phyloP scores from a whole-genome alignment of 495 filamentous ascomycete genomes.

The Lophium mytilinum region DNA sequence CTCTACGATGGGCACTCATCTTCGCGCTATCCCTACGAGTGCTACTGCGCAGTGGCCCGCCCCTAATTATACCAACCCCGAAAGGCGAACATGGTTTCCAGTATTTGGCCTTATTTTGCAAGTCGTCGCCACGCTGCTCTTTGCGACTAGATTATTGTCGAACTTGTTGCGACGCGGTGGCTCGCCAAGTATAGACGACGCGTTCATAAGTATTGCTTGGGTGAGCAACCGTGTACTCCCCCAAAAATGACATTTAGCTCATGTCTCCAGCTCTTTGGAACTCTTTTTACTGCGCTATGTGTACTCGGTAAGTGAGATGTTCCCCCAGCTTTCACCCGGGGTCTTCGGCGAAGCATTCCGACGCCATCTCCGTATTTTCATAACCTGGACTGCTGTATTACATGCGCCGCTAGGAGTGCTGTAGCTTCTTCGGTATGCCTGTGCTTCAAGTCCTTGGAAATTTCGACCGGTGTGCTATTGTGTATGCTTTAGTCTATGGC shows the following conservation, averaged over 20 bases:
- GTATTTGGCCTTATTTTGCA: conserved; percentile 4
- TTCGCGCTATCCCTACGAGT: conserved; percentile 4
- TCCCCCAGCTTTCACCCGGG: no score
- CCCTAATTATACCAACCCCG: not conserved
- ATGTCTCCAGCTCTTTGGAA: not conserved
- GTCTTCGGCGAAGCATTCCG: no score
- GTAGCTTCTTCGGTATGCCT: no score
- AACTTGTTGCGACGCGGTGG: not conserved
- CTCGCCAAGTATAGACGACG: conserved; percentile 10
- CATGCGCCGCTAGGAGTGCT: no score
- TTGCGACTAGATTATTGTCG: conserved; percentile 3
- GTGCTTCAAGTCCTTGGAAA: no score
- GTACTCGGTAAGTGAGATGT: not conserved
- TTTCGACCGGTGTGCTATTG: no score
- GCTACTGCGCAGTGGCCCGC: conserved; percentile 14
- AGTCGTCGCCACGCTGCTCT: not conserved
- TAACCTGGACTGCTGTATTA: no score
- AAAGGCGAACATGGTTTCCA: conserved; percentile 13
- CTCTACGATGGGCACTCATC: conserved; percentile 12
- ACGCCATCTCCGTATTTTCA: no score
- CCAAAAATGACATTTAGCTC: not conserved
- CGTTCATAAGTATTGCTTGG: conserved; percentile 4
- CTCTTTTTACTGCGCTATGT: not conserved
- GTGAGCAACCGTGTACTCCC: not conserved
- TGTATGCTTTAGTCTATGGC: no score